Conservation (phyloP, 2,329 filamentous ascomycete species). For the Zasmidium angulare region DNA sequence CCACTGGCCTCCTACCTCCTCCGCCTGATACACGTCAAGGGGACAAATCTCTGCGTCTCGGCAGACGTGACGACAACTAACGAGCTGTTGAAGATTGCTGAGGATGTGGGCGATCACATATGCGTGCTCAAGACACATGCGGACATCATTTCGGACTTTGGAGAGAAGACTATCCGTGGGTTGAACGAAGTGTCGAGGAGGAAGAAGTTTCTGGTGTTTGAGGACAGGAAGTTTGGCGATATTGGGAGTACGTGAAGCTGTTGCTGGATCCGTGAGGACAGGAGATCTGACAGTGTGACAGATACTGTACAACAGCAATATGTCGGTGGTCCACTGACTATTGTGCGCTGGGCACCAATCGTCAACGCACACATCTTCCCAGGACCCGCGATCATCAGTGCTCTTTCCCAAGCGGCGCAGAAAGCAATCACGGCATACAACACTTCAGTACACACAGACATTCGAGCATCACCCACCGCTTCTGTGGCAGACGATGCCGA, state of each 20-base stretch:
- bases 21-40: conserved; percentile 50
- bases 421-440: conserved; percentile 50
- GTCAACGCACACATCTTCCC: conserved; percentile 55
- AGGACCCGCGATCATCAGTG: conserved; percentile 52
- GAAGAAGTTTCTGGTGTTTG: conserved; percentile 55
- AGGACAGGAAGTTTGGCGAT: conserved; percentile 57
- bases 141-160: conserved; percentile 63
- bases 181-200: conserved; percentile 49
- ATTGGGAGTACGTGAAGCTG: conserved; percentile 49
- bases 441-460: conserved; percentile 53
- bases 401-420: conserved; percentile 50
- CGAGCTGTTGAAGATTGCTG: conserved; percentile 56
- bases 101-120: conserved; percentile 61
- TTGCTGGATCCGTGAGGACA: background rate
- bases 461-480: conserved; percentile 41
- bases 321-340: conserved; percentile 50
- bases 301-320: conserved; percentile 58
- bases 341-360: conserved; percentile 54
- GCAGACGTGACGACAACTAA: conserved; percentile 58
- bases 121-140: conserved; percentile 62
- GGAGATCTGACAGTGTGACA: conserved; percentile 25
- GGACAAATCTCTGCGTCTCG: conserved; percentile 55
- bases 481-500: conserved; percentile 47
- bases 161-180: conserved; percentile 52
- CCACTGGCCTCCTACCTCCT: conserved; percentile 51